Evolutionary conservation across 306 rosid genomes (phyloP).

Genomic region (Alnus rubra): DNA sequence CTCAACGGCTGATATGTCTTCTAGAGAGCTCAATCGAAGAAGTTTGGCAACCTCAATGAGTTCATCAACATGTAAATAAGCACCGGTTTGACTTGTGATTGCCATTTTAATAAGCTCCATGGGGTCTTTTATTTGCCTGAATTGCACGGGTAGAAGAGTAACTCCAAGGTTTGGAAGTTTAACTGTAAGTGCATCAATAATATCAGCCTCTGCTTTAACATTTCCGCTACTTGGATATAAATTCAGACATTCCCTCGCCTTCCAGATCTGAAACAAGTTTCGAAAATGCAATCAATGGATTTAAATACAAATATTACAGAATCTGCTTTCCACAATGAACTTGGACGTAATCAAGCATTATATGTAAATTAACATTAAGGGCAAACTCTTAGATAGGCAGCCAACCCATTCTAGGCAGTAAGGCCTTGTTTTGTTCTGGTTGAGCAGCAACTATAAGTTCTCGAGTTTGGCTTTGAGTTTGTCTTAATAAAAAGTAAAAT

Average conservation of each 20-base stretch:
- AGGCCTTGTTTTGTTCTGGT: not conserved
- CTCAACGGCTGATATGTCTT: constrained; percentile 79
- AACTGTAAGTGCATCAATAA: constrained; percentile 79
- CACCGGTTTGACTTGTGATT: constrained; percentile 80
- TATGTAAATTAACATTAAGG: not conserved
- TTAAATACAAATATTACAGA: not conserved
- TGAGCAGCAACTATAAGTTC: not conserved
- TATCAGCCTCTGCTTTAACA: constrained; percentile 79
- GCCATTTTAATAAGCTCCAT: constrained; percentile 93
- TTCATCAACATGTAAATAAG: constrained; percentile 93
- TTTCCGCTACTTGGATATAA: constrained; percentile 65
- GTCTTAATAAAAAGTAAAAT: not conserved
- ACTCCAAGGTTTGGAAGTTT: constrained; percentile 95
- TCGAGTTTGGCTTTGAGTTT: not conserved
- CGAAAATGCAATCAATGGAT: constrained; percentile 31
- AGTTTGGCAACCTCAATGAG: constrained; percentile 89
- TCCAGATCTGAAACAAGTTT: constrained; percentile 81
- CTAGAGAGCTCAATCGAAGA: constrained; percentile 81
- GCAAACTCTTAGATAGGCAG: not conserved
- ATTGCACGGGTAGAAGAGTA: constrained; percentile 93
- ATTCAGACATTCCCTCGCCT: constrained; percentile 92
- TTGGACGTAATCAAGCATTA: not conserved
- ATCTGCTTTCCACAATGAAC: not conserved
- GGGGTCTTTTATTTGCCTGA: constrained; percentile 88
- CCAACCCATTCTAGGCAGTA: not conserved